A percentile compares a stretch with the other conserved stretches of the same genome.
These are phyloP conservation scores for Hypomontagnella monticulosa DNA, from an alignment of 495 filamentous ascomycete species.

Conservation along the genomic window DNA sequence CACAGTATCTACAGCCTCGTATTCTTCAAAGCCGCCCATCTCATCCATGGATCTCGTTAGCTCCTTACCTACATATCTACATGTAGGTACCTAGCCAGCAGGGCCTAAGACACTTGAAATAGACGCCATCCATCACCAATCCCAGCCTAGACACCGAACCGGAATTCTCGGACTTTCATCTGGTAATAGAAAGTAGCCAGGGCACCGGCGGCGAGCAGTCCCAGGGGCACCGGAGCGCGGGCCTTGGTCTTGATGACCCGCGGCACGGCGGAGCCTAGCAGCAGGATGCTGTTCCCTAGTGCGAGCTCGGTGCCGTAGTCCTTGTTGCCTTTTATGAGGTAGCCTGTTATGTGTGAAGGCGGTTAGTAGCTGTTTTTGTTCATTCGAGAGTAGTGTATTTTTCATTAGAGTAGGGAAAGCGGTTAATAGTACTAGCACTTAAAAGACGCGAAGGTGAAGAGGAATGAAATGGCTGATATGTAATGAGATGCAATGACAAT, in stretches of 20 bases:
- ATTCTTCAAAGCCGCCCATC: no score
- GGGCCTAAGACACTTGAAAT: no score
- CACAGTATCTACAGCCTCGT: no score
- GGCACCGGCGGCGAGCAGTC: slow-evolving; percentile 22
- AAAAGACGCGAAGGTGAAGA: background rate
- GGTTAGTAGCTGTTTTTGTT: background rate
- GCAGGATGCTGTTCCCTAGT: slow-evolving; percentile 37
- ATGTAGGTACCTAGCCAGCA: no score
- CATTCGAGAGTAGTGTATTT: background rate
- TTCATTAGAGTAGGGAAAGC: background rate
- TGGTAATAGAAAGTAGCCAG: slow-evolving; percentile 42
- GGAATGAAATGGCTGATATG: no score
- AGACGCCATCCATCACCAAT: background rate
- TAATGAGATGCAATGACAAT: background rate
- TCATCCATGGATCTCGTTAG: no score
- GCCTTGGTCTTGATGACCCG: slow-evolving; percentile 35
- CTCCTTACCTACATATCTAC: no score
- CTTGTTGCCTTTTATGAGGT: slow-evolving; percentile 40
- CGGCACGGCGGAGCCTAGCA: slow-evolving; percentile 33
- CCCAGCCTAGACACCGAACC: slow-evolving; percentile 24
- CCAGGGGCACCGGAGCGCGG: slow-evolving; percentile 38
- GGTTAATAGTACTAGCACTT: no score
- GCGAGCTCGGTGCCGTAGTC: slow-evolving; percentile 43
- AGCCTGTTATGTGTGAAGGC: slow-evolving; percentile 21
- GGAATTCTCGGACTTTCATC: slow-evolving; percentile 40